Evolutionary conservation across 192 early-diverging fungal genomes (phyloP), one percentile per base, ranked within the genome.

Genomic region (Haplosporangium gracile): DNA sequence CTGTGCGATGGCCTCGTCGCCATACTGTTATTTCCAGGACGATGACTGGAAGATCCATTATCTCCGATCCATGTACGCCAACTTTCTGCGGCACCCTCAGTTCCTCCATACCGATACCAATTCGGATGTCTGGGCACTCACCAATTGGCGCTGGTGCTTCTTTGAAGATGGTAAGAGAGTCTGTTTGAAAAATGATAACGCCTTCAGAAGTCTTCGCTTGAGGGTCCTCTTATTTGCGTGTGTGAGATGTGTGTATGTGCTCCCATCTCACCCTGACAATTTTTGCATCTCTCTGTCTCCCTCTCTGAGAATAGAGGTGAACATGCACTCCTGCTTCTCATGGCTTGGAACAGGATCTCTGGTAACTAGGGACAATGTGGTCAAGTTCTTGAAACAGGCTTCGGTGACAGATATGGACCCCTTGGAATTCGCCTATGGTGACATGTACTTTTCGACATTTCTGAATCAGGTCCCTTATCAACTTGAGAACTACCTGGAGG

Each of bases 1-100:
- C 4, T 93, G 92, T 53, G 82, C 88, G 16, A 87, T 89, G 85
- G 90, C 92, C 16, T 87, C 87, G 13, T 91, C 91, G 4, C 90
- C 90, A 0, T 92, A 92, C 70, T 93, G 92, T 74, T 93, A 93
- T 77, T 93, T 93, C 47, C 91, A 92, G 79, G 92, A 92, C 76
- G 90, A 91, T 39, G 90, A 91, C 73, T 91, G 90, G 90, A 77
- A 81, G 40, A 85, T 85, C 18, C 77, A 77, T 15, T 88, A 89
- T 53, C 69, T 92, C 42, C 76, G 92, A 68, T 88, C 89, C 68
- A 87, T 91, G 60, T 93, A 93, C 82, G 90, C 91, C 69, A 93
- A 93, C 51, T 93, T 92, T 79, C 72, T 93, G 16, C 83, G 91
- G 1, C 90, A 89, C 55, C 91, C 92, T 5, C 81, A 90, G 70